Evolutionary conservation across 1,284 basidiomycete species (phyloP), one percentile per base, ranked within the genome.

Genomic region (Apiotrichum domesticum): DNA sequence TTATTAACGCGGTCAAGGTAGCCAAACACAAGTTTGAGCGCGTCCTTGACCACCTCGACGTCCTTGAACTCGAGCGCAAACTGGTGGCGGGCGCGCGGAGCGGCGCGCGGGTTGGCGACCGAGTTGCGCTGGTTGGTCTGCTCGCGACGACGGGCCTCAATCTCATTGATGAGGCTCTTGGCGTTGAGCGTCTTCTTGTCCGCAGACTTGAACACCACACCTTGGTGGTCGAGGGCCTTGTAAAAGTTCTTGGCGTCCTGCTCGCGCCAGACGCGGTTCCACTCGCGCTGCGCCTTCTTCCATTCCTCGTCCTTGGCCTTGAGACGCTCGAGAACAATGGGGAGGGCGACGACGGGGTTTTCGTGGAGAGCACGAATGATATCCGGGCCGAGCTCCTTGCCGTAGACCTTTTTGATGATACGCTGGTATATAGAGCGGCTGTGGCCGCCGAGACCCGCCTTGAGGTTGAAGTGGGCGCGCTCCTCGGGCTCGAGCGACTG

Each of bases 301-400:
- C 96, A 98, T 73, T 99, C 96, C 64, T 98, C 93, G 73, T 97
- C 90, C 77, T 96, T 97, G 71, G 87, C 86, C 80, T 92, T 95
- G 57, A 99, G 81, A 13, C 96, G 85, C 42, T 84, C 80, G 6
- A 98, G 83, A 5, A 98, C 91, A 62, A 98, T 90, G 3, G 95
- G 94, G 6, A 98, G 86, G 0, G 95, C 86, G 44, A 92, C 86
- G 52, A 84, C 85, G 0, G 96, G 96, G 66, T 86, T 88, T 56
- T 98, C 95, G 76, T 98, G 93, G 56, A 99, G 79, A 1, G 92
- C 91, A 62, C 87, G 85, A 51, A 96, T 87, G 52, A 98, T 85
- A 74, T 98, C 95, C 43, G 81, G 73, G 7, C 89, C 87, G 39
- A 87, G 83, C 57, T 83, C 85, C 50, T 74, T 74, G 43, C 94